Base-by-base conservation (phyloP, 257 asterid genomes). In the Parsonsia alboflavescens region DNA sequence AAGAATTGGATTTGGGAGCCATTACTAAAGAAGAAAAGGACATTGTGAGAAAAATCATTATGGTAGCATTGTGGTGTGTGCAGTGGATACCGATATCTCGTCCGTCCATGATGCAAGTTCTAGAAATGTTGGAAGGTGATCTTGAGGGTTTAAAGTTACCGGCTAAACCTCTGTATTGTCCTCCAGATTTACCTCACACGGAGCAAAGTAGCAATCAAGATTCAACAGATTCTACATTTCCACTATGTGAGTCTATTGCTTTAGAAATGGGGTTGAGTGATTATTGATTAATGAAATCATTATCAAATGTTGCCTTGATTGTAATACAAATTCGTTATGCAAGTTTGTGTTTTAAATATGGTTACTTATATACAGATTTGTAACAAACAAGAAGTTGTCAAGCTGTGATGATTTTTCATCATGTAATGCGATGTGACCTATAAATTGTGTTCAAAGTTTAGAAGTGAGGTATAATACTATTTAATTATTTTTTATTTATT, bases 1-100 rank as follows among this genome's bases (percentile, higher is more conserved):
- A 39, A 57, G 77, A 70, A 0, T 4, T 70, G 11, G 70, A 74
- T 61, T 71, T 77, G 10, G 62, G 12, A 63, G 74, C 54, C 0
- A 33, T 19, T 24, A 73, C 72, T 4, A 79, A 77, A 0, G 77
- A 63, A 6, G 77, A 72, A 30, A 58, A 61, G 2, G 16, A 39
- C 24, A 49, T 72, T 12, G 62, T 54, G 53, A 77, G 16, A 19
- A 77, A 81, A 42, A 17, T 81, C 2, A 49, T 75, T 28, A 2
- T 76, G 62, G 74, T 76, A 39, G 79, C 75, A 33, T 44, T 76
- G 44, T 73, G 81, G 81, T 80, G 84, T 63, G 46, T 80, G 36
- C 81, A 76, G n/a, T 68, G 74, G 84, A 57, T 44, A 15, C 81
- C 84, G 0, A 10, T 24, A 0, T 73, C 73, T 19, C 54, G 76